Percentiles rank a stretch among this genome's conserved stretches.
These are phyloP conservation scores for Dendrobium chrysotoxum DNA, from an alignment of 106 monocot genomes.

Conservation along the genomic window DNA sequence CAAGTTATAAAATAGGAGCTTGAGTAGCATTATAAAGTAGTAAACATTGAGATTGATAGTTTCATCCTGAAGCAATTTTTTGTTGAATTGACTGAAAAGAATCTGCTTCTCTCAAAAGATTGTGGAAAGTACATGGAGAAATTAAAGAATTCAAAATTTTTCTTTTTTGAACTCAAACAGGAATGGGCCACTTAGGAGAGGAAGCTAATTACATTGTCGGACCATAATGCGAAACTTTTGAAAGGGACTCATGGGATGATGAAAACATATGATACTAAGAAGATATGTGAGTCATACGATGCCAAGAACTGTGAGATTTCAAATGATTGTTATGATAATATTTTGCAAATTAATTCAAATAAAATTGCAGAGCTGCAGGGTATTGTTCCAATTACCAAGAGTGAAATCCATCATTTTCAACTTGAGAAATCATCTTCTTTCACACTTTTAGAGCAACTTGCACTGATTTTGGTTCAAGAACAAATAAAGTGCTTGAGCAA, in stretches of 20 bases:
- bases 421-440: slow-evolving; percentile 37
- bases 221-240: not conserved
- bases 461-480: slow-evolving; percentile 24
- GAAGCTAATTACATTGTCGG: slow-evolving; percentile 4
- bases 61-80: slow-evolving; percentile 14
- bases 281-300: not conserved
- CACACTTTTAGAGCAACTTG: slow-evolving; percentile 39
- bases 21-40: slow-evolving; percentile 5
- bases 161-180: not conserved
- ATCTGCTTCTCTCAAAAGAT: slow-evolving; percentile 5
- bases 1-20: not conserved
- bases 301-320: not conserved
- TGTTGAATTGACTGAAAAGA: slow-evolving; percentile 13
- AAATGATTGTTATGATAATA: not conserved
- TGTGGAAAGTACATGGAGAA: slow-evolving; percentile 7
- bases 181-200: slow-evolving; percentile 4
- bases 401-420: slow-evolving; percentile 20
- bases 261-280: slow-evolving; percentile 1
- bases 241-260: not conserved
- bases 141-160: not conserved
- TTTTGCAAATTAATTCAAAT: slow-evolving; percentile 5
- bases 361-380: slow-evolving; percentile 8
- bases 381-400: slow-evolving; percentile 8
- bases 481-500: slow-evolving; percentile 26
- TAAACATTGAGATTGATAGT: slow-evolving; percentile 4